Conservation (phyloP, 805 yeast genomes). For the Jamesozyma rosinii region DNA sequence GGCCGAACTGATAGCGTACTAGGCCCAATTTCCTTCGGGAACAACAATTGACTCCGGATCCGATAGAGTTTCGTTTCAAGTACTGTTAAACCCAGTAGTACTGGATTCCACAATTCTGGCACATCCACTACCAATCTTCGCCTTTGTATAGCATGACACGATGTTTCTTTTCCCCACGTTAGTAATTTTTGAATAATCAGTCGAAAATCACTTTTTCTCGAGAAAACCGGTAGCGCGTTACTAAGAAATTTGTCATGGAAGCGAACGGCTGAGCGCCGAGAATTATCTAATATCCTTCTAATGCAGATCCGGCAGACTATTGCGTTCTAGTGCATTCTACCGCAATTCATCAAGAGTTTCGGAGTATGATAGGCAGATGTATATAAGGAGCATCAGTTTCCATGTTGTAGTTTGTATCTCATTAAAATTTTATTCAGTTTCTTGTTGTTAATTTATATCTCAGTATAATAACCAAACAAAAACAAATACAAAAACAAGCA, state of each 20-base stretch:
- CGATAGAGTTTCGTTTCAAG: too few relatives aligned
- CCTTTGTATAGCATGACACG: too few relatives aligned
- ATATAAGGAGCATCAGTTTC: not conserved
- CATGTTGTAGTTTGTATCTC: not conserved
- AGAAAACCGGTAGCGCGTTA: not conserved
- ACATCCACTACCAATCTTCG: too few relatives aligned
- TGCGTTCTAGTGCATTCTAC: not conserved
- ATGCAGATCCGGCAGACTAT: too few relatives aligned
- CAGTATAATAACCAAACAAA: not conserved
- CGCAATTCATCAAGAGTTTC: not conserved
- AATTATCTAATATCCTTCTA: not conserved
- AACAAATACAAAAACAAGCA: not conserved
- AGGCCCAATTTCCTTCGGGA: too few relatives aligned
- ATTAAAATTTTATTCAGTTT: not conserved
- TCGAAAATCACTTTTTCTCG: not conserved
- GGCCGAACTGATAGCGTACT: too few relatives aligned
- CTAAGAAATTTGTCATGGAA: not conserved
- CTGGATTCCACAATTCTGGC: too few relatives aligned
- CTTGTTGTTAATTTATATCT: not conserved
- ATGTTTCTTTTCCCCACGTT: too few relatives aligned
- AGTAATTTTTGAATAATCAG: too few relatives aligned
- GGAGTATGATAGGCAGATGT: not conserved
- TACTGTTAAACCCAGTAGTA: too few relatives aligned
- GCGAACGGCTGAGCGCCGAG: not conserved
- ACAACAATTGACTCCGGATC: too few relatives aligned